Base-by-base conservation (phyloP, 2,329 filamentous ascomycete genomes). In the Ophiostoma himal-ulmi region DNA sequence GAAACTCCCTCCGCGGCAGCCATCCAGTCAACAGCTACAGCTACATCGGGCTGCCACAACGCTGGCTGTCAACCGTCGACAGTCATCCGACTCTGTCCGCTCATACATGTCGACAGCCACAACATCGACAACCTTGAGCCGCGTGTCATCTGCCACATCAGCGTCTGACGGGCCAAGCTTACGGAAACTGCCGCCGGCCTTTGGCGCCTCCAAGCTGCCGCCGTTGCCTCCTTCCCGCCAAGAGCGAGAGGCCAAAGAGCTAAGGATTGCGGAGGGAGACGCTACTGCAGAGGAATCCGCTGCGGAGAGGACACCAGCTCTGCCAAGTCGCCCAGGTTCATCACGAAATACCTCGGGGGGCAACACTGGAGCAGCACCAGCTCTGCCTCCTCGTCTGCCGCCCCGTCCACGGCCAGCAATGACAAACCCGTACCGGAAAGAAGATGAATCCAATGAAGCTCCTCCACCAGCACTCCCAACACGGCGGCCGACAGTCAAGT, bases 1-100 rank as follows among this genome's bases (percentile, higher is more conserved):
- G 8, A 80, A 81, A 37, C 77, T 87, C 22, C 84, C 86, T 17
- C 80, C 84, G 20, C 82, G 86, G 39, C 82, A 82, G 36, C 77
- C 82, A 1, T 84, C 83, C 22, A 67, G 1, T 34, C 71, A 11
- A 26, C 82, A 85, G 72, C 77, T 78, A 17, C 76, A 83, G 44
- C 77, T 65, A 4, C 52, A 69, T 36, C 67, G 62, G 6, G 37
- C 70, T 4, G 52, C 70, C 54, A 62, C 68, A 0, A 64, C 62
- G 3, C 62, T 57, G 1, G 64, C 65, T 11, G 30, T 77, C 30
- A 78, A 78, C 5, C 82, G 86, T 34, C 82, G 85, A 70, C 84
- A 81, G 67, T 89, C 88, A 22, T 83, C 84, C 60, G 85, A 86
- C 0, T 89, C 87, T 2, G 85, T 86, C 39, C 75, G 83, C 14